These are phyloP conservation scores for Striga asiatica DNA, from an alignment of 257 asterid genomes.

Conservation along the genomic window DNA sequence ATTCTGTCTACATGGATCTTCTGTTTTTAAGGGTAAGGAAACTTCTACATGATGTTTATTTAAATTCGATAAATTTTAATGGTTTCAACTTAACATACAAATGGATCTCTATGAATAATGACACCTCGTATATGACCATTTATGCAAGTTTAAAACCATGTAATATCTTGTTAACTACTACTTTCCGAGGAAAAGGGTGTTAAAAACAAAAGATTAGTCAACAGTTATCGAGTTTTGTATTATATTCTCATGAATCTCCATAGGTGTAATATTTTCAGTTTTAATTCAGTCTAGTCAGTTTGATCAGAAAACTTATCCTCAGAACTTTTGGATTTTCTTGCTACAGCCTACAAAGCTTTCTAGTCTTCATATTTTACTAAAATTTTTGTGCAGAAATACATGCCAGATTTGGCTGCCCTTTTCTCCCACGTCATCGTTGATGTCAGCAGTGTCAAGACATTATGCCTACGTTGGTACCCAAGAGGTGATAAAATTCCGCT, in stretches of 20 bases:
- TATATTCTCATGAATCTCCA: neutral
- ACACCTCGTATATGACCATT: neutral
- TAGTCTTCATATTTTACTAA: neutral
- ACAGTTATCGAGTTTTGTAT: neutral
- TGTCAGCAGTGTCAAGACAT: slow-evolving; percentile 80
- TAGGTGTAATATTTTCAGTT: neutral
- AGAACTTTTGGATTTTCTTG: slow-evolving; percentile 1
- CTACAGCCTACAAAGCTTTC: too few relatives aligned
- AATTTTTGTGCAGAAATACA: slow-evolving; percentile 55
- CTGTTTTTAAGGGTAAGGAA: slow-evolving; percentile 63
- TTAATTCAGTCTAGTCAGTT: neutral
- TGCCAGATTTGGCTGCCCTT: slow-evolving; percentile 91
- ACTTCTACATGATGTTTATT: slow-evolving; percentile 6
- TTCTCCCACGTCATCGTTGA: slow-evolving; percentile 86
- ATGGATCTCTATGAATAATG: neutral
- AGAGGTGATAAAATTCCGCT: slow-evolving; percentile 47
- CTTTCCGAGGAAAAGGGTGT: neutral
- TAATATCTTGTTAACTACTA: neutral
- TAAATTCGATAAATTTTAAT: neutral
- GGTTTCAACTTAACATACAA: neutral
- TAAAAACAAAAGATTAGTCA: neutral
- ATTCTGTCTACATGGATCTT: slow-evolving; percentile 78
- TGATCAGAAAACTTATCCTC: neutral
- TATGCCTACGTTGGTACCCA: slow-evolving; percentile 88
- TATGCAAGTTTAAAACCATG: neutral